Evolutionary conservation across 2,329 filamentous ascomycete species (phyloP).

Genomic region (Neonectria coccinea): DNA sequence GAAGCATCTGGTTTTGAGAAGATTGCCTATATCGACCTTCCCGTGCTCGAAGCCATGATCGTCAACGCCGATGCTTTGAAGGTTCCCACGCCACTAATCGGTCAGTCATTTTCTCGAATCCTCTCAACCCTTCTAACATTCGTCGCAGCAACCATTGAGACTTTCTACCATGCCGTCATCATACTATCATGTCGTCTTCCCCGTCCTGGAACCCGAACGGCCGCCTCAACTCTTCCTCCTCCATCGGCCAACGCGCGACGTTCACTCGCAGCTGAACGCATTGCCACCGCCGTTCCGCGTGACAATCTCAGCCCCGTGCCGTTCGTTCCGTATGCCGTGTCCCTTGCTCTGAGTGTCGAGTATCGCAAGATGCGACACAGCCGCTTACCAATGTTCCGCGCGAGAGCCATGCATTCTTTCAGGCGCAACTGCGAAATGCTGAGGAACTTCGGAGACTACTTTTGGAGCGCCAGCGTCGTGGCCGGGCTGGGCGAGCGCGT

Average conservation of each 20-base stretch:
- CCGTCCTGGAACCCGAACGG: conserved; percentile 53
- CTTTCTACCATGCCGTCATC: conserved; percentile 73
- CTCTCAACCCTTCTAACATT: conserved; percentile 34
- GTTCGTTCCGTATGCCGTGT: conserved; percentile 71
- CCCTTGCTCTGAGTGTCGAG: conserved; percentile 70
- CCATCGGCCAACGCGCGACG: conserved; percentile 67
- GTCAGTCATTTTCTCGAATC: conserved; percentile 48
- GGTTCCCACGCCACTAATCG: conserved; percentile 61
- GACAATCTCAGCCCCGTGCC: conserved; percentile 67
- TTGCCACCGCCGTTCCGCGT: conserved; percentile 64
- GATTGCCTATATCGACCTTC: conserved; percentile 63
- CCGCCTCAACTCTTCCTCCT: conserved; percentile 57
- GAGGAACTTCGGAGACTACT: conserved; percentile 65
- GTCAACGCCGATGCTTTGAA: conserved; percentile 64
- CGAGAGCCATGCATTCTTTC: conserved; percentile 66
- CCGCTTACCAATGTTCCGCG: conserved; percentile 68
- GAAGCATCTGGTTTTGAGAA: conserved; percentile 56
- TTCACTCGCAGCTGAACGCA: conserved; percentile 68
- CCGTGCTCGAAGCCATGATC: conserved; percentile 69
- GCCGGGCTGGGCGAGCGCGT: conserved; percentile 67
- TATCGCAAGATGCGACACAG: conserved; percentile 74
- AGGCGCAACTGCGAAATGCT: conserved; percentile 66
- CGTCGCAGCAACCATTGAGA: conserved; percentile 66
- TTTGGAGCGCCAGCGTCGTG: conserved; percentile 67
- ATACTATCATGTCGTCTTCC: conserved; percentile 71